Evolutionary conservation across 2,329 filamentous ascomycete species (phyloP).

Genomic region (Fusarium paranaense): DNA sequence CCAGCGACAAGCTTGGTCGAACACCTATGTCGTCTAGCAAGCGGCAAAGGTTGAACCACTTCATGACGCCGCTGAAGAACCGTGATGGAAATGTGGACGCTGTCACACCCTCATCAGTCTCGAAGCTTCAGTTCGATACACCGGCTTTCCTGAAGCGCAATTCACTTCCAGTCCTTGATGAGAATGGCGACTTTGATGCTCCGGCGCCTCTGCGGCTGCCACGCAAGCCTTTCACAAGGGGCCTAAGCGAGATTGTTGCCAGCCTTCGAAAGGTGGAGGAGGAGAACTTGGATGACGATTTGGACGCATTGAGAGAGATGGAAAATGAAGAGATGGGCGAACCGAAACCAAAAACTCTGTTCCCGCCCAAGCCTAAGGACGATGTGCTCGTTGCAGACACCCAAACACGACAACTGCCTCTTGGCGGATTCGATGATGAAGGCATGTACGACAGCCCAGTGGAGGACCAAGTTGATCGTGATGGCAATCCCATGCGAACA

Average conservation of each 20-base stretch:
- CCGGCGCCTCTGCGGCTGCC: constrained; percentile 65
- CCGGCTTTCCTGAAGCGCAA: constrained; percentile 74
- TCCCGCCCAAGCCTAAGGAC: constrained; percentile 44
- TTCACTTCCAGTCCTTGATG: constrained; percentile 64
- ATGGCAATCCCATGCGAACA: constrained; percentile 69
- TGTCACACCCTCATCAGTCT: constrained; percentile 62
- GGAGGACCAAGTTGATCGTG: constrained; percentile 62
- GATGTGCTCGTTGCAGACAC: constrained; percentile 58
- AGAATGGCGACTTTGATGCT: constrained; percentile 64
- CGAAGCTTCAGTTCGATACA: constrained; percentile 72
- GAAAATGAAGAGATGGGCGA: constrained; percentile 61
- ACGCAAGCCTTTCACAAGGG: constrained; percentile 72
- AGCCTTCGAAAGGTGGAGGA: constrained; percentile 77
- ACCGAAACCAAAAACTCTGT: constrained; percentile 36
- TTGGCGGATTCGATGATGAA: constrained; percentile 75
- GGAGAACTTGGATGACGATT: constrained; percentile 76
- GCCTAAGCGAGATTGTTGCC: constrained; percentile 80
- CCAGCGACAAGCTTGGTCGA: constrained; percentile 51
- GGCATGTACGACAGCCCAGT: constrained; percentile 65
- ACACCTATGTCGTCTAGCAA: constrained; percentile 70
- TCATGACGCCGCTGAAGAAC: constrained; percentile 73
- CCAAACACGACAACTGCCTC: constrained; percentile 55
- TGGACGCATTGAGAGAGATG: constrained; percentile 78
- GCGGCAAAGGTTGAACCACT: constrained; percentile 70
- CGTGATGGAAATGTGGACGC: constrained; percentile 53